phyloP scores from a whole-genome alignment of 192 early-diverging fungal genomes.

The Backusella mclennaniae region DNA sequence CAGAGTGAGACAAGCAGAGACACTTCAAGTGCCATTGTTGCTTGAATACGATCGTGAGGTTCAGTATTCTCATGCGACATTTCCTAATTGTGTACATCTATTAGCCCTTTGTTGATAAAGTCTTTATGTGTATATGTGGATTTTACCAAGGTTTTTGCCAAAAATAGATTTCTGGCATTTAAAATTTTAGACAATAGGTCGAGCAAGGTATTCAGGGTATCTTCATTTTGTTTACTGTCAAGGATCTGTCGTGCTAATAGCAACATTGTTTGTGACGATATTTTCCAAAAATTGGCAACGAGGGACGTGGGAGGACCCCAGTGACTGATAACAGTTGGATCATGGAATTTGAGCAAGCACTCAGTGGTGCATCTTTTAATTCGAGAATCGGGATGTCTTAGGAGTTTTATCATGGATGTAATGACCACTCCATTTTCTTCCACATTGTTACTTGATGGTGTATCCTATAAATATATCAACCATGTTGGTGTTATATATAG shows the following conservation, averaged over 20 bases:
- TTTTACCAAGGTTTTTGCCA: constrained; percentile 39
- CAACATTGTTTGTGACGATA: constrained; percentile 40
- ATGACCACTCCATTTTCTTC: constrained; percentile 71
- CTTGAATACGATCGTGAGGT: constrained; percentile 55
- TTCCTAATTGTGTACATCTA: constrained; percentile 24
- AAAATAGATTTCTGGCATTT: constrained; percentile 50
- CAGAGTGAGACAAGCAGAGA: constrained; percentile 68
- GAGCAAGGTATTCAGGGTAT: constrained; percentile 54
- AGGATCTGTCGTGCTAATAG: constrained; percentile 64
- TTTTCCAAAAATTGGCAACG: constrained; percentile 73
- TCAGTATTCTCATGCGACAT: constrained; percentile 42
- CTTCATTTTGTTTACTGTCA: constrained; percentile 60
- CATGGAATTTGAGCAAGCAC: constrained; percentile 69
- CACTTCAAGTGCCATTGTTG: constrained; percentile 64
- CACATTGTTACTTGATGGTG: constrained; percentile 28
- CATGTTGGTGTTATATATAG: background rate
- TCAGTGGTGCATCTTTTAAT: constrained; percentile 46
- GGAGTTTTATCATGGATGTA: constrained; percentile 55
- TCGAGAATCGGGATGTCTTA: background rate
- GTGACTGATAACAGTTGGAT: constrained; percentile 57
- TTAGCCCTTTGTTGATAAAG: background rate
- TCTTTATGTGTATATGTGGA: background rate
- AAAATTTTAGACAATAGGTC: constrained; percentile 64
- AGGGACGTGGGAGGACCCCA: constrained; percentile 72
- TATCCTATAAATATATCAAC: constrained; percentile 2